Evolutionary conservation across 73 alveolate species (phyloP), one percentile per base, ranked within the genome.

Genomic region (Paramecium sexaurelia): DNA sequence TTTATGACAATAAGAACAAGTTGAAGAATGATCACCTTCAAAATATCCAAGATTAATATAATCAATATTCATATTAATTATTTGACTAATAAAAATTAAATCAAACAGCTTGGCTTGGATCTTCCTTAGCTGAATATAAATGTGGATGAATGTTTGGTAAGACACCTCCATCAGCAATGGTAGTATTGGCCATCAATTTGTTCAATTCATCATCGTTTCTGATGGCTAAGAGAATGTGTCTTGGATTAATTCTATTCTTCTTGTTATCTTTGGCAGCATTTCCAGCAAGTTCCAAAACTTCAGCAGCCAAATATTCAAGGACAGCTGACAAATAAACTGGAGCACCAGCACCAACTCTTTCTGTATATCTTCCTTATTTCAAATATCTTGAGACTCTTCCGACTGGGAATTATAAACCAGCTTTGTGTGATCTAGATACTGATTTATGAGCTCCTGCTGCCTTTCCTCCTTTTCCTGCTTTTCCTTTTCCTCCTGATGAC

Each of bases 371-470:
- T 47, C 98, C 99, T 47, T 90, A 84, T 94, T 95, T 95, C 87
- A 92, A 87, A 89, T 86, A 96, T 91, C 96, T 92, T 67, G 98
- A 97, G 55, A 95, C 94, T 94, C 99, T 95, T 41, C 97, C 96
- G 41, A 96, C 98, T 73, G 99, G 97, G 95, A 96, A 96, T 92
- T 96, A 95, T 51, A 96, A 92, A 87, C 99, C 99, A 86, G 99
- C 99, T 87, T 93, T 95, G 41, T 71, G 87, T 57, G 93, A 86
- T 86, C 93, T 86, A 6, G 93, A 36, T 85, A 92, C 95, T 93
- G 92, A 91, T 95, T 94, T 85, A 92, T 89, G 95, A 35, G 97
- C 92, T 92, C 95, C 95, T n/a, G 94, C 96, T 36, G 96, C 97
- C 19, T 94, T 94, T 75, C 95, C 95, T 92, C 97, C 97, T 78